These are phyloP conservation scores for Maudiozyma serrabonitensis DNA, from an alignment of 805 yeast genomes.

Conservation along the genomic window DNA sequence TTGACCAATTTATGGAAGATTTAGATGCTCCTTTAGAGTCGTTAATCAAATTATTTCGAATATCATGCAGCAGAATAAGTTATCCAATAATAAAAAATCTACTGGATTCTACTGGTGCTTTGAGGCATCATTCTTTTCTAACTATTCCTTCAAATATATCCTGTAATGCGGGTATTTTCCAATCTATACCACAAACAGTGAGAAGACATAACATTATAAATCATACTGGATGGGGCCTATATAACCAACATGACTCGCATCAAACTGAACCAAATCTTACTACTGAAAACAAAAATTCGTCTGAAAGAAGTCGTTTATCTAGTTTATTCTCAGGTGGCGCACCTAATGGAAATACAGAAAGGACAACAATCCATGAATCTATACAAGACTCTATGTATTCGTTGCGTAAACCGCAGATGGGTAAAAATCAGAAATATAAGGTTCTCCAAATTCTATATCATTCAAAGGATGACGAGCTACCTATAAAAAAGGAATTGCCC, in stretches of 20 bases:
- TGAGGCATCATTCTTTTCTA: neutral
- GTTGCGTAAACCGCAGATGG: neutral
- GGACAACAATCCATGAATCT: neutral
- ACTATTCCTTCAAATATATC: neutral
- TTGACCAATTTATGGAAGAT: neutral
- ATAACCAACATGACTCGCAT: too few relatives aligned
- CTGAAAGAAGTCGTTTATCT: neutral
- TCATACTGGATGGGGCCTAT: too few relatives aligned
- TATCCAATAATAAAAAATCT: neutral
- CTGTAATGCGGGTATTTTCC: neutral
- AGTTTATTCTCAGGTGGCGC: neutral
- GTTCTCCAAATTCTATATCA: neutral
- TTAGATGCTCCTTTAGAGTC: neutral
- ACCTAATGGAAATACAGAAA: too few relatives aligned
- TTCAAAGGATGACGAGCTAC: neutral
- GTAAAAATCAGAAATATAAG: neutral
- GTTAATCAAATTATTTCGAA: neutral
- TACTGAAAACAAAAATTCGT: neutral
- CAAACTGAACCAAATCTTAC: too few relatives aligned
- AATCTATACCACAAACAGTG: too few relatives aligned
- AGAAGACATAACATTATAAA: too few relatives aligned
- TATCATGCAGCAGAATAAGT: neutral
- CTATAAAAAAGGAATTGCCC: neutral
- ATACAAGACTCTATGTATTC: neutral
- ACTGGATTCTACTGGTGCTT: neutral